phyloP scores from a whole-genome alignment of 1,284 basidiomycete genomes.

The Amylostereum areolatum region DNA sequence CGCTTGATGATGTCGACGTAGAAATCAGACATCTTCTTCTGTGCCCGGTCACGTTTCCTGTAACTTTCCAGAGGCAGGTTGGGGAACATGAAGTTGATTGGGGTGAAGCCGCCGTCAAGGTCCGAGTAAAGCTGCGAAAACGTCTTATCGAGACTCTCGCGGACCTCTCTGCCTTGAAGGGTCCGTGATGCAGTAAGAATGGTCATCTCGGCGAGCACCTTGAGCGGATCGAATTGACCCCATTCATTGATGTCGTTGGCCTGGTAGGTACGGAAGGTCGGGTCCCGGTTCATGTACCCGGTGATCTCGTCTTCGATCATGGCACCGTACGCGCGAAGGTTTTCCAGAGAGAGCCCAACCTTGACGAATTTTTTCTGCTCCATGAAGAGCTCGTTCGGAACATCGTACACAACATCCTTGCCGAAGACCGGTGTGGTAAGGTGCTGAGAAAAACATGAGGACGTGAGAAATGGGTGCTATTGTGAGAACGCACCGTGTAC shows the following conservation, averaged over 20 bases:
- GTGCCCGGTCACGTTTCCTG: constrained; percentile 81
- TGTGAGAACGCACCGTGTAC: constrained; percentile 74
- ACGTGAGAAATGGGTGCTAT: not conserved
- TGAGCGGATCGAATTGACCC: constrained; percentile 70
- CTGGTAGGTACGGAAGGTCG: constrained; percentile 56
- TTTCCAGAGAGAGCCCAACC: constrained; percentile 88
- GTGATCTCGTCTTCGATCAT: constrained; percentile 87
- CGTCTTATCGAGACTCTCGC: constrained; percentile 67
- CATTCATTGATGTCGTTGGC: constrained; percentile 61
- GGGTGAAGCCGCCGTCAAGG: constrained; percentile 90
- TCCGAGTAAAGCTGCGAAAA: constrained; percentile 57
- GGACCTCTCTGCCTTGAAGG: constrained; percentile 86
- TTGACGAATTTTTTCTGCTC: constrained; percentile 99
- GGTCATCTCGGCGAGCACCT: constrained; percentile 85
- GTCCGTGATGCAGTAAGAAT: constrained; percentile 91
- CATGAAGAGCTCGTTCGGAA: constrained; percentile 96
- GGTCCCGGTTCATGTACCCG: constrained; percentile 61
- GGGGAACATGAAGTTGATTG: constrained; percentile 92
- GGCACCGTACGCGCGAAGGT: constrained; percentile 86
- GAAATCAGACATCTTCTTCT: constrained; percentile 92
- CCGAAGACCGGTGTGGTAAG: constrained; percentile 93
- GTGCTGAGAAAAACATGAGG: constrained; percentile 43
- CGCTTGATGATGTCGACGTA: constrained; percentile 86
- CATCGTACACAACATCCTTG: constrained; percentile 96
- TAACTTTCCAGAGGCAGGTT: constrained; percentile 91